phyloP scores from a whole-genome alignment of 257 asterid species.

The Prunella vulgaris region DNA sequence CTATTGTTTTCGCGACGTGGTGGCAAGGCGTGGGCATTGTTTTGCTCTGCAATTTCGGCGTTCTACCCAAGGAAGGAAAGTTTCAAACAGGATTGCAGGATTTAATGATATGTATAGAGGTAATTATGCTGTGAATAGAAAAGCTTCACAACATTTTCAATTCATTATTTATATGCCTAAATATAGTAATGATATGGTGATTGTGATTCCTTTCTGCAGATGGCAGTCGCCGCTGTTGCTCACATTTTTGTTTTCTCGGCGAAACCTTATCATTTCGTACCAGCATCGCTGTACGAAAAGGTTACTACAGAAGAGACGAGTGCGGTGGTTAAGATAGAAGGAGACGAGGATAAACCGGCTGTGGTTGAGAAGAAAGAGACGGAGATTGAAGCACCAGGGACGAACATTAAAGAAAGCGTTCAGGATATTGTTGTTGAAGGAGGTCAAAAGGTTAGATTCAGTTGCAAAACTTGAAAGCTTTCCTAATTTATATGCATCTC shows the following conservation, averaged over 20 bases:
- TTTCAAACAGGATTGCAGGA: constrained; percentile 77
- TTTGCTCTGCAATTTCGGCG: constrained; percentile 47
- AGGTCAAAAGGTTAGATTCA: constrained; percentile 68
- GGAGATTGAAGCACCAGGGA: constrained; percentile 70
- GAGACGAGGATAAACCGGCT: constrained; percentile 43
- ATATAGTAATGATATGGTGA: background rate
- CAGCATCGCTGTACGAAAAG: constrained; percentile 35
- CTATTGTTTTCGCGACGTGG: constrained; percentile 97
- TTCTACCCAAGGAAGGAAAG: constrained; percentile 60
- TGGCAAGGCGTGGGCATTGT: constrained; percentile 99
- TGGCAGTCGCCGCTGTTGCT: constrained; percentile 95
- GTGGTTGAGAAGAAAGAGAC: constrained; percentile 57
- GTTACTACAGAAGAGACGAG: constrained; percentile 45
- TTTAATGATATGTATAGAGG: constrained; percentile 84
- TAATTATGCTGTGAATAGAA: constrained; percentile 1
- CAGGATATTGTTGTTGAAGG: constrained; percentile 95
- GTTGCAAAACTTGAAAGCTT: background rate
- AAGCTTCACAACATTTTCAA: background rate
- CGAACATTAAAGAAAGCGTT: constrained; percentile 85
- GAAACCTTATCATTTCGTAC: constrained; percentile 61
- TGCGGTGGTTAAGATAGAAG: constrained; percentile 44
- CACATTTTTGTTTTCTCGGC: constrained; percentile 86
- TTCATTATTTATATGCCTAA: background rate
- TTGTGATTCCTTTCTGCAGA: constrained; percentile 33
- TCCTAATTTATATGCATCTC: too few relatives aligned